These are phyloP conservation scores for Coemansia nantahalensis DNA, from an alignment of 192 early-diverging fungal species.

Conservation along the genomic window DNA sequence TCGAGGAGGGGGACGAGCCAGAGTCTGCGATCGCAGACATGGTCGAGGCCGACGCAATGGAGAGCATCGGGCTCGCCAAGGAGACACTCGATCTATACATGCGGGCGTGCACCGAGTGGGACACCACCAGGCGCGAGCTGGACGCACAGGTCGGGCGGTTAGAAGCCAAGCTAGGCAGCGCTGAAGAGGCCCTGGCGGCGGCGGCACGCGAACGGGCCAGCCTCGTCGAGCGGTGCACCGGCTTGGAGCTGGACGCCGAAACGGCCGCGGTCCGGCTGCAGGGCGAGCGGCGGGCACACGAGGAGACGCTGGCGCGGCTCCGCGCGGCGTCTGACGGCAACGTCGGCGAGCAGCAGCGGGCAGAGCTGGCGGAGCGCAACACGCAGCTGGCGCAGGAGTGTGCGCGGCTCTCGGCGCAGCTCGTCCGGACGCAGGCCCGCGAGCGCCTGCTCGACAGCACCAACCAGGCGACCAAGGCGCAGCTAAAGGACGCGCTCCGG, in stretches of 20 bases:
- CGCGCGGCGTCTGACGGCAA: conserved; percentile 8
- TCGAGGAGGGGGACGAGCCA: neutral
- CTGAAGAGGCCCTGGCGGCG: neutral
- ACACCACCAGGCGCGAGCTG: neutral
- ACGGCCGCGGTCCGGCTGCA: neutral
- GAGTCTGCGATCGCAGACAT: neutral
- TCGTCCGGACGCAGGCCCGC: conserved; percentile 1
- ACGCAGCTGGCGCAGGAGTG: neutral
- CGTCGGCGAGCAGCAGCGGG: conserved; percentile 4
- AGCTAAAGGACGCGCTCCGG: conserved; percentile 11
- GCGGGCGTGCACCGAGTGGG: neutral
- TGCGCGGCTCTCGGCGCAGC: too few relatives aligned
- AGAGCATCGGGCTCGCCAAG: too few relatives aligned
- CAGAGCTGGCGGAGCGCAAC: neutral
- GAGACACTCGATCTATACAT: neutral
- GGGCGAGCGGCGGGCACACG: conserved; percentile 5
- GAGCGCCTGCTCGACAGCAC: conserved; percentile 22
- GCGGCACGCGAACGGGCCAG: conserved; percentile 7
- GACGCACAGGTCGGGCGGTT: neutral
- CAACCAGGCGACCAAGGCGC: conserved; percentile 21
- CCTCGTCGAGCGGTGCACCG: neutral
- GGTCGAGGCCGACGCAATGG: neutral
- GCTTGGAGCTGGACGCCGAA: conserved; percentile 4
- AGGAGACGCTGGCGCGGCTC: neutral
- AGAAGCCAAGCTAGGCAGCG: neutral